Evolutionary conservation across 2,329 filamentous ascomycete genomes (phyloP).

Genomic region (Colletotrichum sp.): DNA sequence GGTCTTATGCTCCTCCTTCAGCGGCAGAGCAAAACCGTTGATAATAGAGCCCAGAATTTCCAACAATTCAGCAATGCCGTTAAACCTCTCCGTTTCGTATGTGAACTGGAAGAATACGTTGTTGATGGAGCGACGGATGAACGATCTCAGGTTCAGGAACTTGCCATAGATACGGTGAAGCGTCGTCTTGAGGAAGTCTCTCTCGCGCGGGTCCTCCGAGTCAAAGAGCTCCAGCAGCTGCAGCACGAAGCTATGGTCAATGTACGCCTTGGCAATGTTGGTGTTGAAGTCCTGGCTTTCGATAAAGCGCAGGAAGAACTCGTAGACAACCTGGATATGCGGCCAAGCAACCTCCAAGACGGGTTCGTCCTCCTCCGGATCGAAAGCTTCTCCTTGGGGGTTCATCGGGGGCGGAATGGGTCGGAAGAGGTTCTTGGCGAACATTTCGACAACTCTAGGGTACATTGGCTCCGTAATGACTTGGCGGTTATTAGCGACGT

Average conservation of each 20-base stretch:
- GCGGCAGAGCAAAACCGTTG: constrained; percentile 93
- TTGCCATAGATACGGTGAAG: constrained; percentile 98
- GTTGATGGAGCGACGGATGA: constrained; percentile 98
- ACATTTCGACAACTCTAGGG: constrained; percentile 98
- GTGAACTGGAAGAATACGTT: constrained; percentile 99
- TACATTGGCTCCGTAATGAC: constrained; percentile 99
- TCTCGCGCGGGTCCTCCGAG: constrained; percentile 94
- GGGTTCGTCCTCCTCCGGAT: constrained; percentile 97
- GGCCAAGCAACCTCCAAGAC: constrained; percentile 98
- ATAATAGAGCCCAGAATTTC: constrained; percentile 99
- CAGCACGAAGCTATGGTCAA: constrained; percentile 96
- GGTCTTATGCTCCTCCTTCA: constrained; percentile 98
- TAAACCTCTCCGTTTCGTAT: constrained; percentile 98
- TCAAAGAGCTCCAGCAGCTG: constrained; percentile 98
- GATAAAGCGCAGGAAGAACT: constrained; percentile 98
- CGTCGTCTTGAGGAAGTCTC: constrained; percentile 98
- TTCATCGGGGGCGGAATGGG: constrained; percentile 97
- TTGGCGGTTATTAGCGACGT: constrained; percentile 97
- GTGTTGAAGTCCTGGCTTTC: constrained; percentile 99
- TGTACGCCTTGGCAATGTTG: constrained; percentile 98
- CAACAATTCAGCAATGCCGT: constrained; percentile 94
- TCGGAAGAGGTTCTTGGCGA: constrained; percentile 96
- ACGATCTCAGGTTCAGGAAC: constrained; percentile 96
- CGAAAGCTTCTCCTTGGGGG: constrained; percentile 96
- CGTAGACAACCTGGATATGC: constrained; percentile 98